These are phyloP conservation scores for Thelonectria discophora DNA, from an alignment of 2,329 filamentous ascomycete species.

Conservation along the genomic window DNA sequence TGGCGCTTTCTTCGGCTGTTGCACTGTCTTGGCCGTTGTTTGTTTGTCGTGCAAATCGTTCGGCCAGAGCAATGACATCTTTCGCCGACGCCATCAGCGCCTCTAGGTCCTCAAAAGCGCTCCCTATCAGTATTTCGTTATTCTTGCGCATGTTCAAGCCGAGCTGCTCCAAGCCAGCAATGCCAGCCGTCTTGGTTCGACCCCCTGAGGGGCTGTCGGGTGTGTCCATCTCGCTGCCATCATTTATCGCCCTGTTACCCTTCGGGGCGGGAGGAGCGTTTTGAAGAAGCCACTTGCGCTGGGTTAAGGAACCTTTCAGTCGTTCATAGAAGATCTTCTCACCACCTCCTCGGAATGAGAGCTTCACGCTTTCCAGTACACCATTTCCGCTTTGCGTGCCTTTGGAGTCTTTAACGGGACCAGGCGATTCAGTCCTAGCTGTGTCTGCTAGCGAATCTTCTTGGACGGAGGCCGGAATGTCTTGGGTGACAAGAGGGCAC, in stretches of 20 bases:
- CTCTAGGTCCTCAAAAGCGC: constrained; percentile 94
- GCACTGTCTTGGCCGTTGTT: constrained; percentile 67
- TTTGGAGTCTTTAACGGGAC: constrained; percentile 66
- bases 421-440: constrained; percentile 77
- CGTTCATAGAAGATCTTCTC: constrained; percentile 91
- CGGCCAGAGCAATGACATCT: constrained; percentile 91
- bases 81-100: constrained; percentile 98
- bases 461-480: constrained; percentile 46
- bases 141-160: constrained; percentile 87
- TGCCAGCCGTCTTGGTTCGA: constrained; percentile 76
- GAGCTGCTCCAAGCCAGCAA: constrained; percentile 89
- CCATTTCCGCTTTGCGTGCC: constrained; percentile 55
- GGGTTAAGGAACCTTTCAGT: constrained; percentile 85
- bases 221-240: constrained; percentile 45
- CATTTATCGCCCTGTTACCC: constrained; percentile 53
- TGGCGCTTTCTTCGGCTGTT: constrained; percentile 74
- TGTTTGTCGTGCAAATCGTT: constrained; percentile 79
- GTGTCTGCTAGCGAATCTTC: constrained; percentile 49
- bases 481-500: constrained; percentile 71
- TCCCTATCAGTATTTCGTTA: constrained; percentile 92
- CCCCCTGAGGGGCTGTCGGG: constrained; percentile 40
- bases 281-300: constrained; percentile 94
- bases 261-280: constrained; percentile 88
- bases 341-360: constrained; percentile 90
- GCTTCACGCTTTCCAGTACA: constrained; percentile 79